These are phyloP conservation scores for Flagelloscypha sp. DNA, from an alignment of 768 basidiomycete genomes.

Conservation along the genomic window DNA sequence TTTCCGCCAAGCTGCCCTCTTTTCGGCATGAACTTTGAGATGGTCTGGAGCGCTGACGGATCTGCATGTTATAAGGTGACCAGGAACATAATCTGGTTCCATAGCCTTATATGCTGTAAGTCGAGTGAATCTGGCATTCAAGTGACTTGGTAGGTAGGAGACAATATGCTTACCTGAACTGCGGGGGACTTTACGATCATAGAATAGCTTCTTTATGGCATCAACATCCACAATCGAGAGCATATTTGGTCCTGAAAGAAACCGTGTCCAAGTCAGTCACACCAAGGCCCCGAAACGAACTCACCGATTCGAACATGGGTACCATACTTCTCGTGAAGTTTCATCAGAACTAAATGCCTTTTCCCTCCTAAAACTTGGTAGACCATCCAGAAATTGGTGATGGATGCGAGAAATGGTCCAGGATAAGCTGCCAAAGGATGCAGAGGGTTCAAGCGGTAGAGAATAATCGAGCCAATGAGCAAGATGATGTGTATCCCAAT, in stretches of 20 bases:
- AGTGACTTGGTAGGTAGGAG: too few relatives aligned
- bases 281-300: slow-evolving; percentile 9
- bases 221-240: slow-evolving; percentile 28
- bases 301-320: slow-evolving; percentile 49
- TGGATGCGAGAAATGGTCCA: slow-evolving; percentile 35
- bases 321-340: slow-evolving; percentile 48
- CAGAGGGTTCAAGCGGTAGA: slow-evolving; percentile 44
- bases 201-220: too few relatives aligned
- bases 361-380: slow-evolving; percentile 29
- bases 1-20: too few relatives aligned
- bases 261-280: not conserved
- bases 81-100: too few relatives aligned
- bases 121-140: too few relatives aligned
- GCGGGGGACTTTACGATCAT: too few relatives aligned
- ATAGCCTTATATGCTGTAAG: too few relatives aligned
- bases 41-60: too few relatives aligned
- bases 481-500: slow-evolving; percentile 1
- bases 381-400: slow-evolving; percentile 32
- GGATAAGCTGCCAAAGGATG: slow-evolving; percentile 46
- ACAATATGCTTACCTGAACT: too few relatives aligned
- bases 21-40: too few relatives aligned
- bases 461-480: slow-evolving; percentile 17
- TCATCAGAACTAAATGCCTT: slow-evolving; percentile 34
- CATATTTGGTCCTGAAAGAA: slow-evolving; percentile 47
- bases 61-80: too few relatives aligned